Conservation (phyloP, 2,329 filamentous ascomycete genomes). For the Capronia coronata region DNA sequence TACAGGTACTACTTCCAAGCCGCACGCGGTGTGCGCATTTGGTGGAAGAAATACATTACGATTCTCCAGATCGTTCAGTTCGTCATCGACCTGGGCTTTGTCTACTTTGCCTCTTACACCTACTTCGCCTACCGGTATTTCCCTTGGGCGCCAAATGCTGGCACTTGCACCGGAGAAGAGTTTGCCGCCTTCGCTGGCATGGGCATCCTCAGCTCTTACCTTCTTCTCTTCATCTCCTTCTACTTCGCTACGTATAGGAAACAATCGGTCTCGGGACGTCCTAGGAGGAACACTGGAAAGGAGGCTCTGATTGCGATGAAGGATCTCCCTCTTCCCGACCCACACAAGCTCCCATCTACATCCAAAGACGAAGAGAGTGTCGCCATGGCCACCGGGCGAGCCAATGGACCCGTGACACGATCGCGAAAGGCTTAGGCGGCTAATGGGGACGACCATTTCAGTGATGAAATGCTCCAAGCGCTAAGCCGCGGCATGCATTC, state of each 20-base stretch:
- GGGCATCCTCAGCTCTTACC: slow-evolving; percentile 85
- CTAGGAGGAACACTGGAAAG: slow-evolving; percentile 59
- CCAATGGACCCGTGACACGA: slow-evolving; percentile 40
- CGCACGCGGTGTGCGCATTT: slow-evolving; percentile 87
- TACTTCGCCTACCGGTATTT: slow-evolving; percentile 95
- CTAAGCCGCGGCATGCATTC: neutral
- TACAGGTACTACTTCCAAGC: slow-evolving; percentile 99
- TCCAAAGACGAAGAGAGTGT: slow-evolving; percentile 27
- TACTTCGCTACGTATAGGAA: slow-evolving; percentile 93
- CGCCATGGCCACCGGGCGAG: slow-evolving; percentile 35
- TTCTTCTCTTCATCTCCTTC: slow-evolving; percentile 98
- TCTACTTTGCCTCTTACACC: slow-evolving; percentile 98
- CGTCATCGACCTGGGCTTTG: slow-evolving; percentile 92
- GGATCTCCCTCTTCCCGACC: slow-evolving; percentile 55
- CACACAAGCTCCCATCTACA: slow-evolving; percentile 11
- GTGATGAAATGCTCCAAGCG: slow-evolving; percentile 8
- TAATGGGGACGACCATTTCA: slow-evolving; percentile 17
- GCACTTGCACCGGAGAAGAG: slow-evolving; percentile 89
- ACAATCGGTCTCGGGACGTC: slow-evolving; percentile 44
- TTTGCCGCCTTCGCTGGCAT: slow-evolving; percentile 92
- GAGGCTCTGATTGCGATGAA: slow-evolving; percentile 82
- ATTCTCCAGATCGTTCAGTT: slow-evolving; percentile 96
- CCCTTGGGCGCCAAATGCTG: slow-evolving; percentile 71
- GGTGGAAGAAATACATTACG: slow-evolving; percentile 99
- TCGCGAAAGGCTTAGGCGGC: slow-evolving; percentile 42